Conservation (phyloP, 202 grass and related monocot genomes). For the Thinopyrum obtusiflorum region DNA sequence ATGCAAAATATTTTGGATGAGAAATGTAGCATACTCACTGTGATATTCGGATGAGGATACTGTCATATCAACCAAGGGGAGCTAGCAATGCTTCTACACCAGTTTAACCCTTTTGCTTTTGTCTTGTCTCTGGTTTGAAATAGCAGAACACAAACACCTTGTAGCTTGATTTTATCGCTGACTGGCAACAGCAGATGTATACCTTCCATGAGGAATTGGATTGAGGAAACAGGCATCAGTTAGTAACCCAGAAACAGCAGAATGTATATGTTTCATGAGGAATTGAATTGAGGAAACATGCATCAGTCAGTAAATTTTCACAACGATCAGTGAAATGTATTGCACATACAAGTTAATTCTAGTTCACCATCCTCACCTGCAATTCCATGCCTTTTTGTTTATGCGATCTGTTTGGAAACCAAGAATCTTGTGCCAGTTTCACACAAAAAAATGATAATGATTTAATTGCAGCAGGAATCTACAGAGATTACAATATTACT, state of each 20-base stretch:
- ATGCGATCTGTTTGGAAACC: neutral
- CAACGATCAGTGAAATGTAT: neutral
- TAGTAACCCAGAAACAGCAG: neutral
- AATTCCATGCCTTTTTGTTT: neutral
- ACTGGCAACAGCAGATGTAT: neutral
- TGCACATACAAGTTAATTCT: neutral
- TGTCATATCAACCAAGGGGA: neutral
- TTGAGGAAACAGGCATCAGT: neutral
- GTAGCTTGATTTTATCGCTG: neutral
- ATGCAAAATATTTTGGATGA: slow-evolving; percentile 29
- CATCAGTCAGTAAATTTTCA: neutral
- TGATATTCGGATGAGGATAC: neutral
- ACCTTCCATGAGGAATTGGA: neutral
- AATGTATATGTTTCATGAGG: neutral
- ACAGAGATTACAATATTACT: neutral
- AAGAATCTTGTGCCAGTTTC: neutral
- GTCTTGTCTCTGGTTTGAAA: neutral
- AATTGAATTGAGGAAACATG: neutral
- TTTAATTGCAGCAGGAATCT: neutral
- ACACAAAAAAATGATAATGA: neutral
- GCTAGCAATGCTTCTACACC: neutral
- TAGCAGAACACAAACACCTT: slow-evolving; percentile 12
- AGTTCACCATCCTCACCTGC: neutral
- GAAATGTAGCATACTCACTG: neutral
- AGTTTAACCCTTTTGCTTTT: neutral